phyloP scores from a whole-genome alignment of 371 early-diverging fungal genomes.

The Mucor indicus region DNA sequence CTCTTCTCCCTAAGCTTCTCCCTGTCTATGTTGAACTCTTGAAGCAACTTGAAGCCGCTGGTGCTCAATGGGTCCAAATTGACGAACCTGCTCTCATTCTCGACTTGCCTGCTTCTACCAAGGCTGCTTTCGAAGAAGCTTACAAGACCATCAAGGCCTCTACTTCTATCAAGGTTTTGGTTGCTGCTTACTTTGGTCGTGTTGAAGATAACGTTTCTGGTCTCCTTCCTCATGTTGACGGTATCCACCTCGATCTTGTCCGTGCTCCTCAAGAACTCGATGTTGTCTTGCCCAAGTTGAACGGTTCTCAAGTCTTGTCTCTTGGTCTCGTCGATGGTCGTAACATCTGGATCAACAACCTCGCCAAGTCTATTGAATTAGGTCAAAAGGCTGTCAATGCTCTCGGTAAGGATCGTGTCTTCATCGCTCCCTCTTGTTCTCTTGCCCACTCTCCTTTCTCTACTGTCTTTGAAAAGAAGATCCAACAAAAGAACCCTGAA shows the following conservation, averaged over 20 bases:
- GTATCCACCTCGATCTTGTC: slow-evolving; percentile 88
- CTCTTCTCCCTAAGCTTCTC: slow-evolving; percentile 72
- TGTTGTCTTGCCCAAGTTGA: slow-evolving; percentile 54
- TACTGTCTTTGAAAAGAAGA: slow-evolving; percentile 76
- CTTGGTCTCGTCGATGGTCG: slow-evolving; percentile 93
- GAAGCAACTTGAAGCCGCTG: slow-evolving; percentile 73
- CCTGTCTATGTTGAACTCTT: slow-evolving; percentile 81
- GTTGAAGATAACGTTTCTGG: slow-evolving; percentile 71
- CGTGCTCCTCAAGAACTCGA: slow-evolving; percentile 85
- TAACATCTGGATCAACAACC: slow-evolving; percentile 95
- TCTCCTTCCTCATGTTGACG: slow-evolving; percentile 73
- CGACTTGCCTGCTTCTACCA: slow-evolving; percentile 61
- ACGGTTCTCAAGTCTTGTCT: slow-evolving; percentile 65
- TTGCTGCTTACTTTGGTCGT: slow-evolving; percentile 94
- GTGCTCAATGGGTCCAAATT: slow-evolving; percentile 91
- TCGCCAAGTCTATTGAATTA: slow-evolving; percentile 66
- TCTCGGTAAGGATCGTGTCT: slow-evolving; percentile 72
- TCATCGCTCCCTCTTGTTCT: slow-evolving; percentile 87
- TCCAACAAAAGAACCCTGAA: slow-evolving; percentile 69
- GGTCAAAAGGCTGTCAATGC: slow-evolving; percentile 67
- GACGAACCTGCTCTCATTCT: slow-evolving; percentile 89
- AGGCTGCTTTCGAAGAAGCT: slow-evolving; percentile 50
- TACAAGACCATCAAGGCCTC: slow-evolving; percentile 67
- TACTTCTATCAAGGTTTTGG: slow-evolving; percentile 64
- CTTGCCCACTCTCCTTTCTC: slow-evolving; percentile 92